A percentile compares a stretch with the other conserved stretches of the same genome.
Evolutionary conservation across 805 yeast species (phyloP).

Genomic region (Suhomyces prunicola): DNA sequence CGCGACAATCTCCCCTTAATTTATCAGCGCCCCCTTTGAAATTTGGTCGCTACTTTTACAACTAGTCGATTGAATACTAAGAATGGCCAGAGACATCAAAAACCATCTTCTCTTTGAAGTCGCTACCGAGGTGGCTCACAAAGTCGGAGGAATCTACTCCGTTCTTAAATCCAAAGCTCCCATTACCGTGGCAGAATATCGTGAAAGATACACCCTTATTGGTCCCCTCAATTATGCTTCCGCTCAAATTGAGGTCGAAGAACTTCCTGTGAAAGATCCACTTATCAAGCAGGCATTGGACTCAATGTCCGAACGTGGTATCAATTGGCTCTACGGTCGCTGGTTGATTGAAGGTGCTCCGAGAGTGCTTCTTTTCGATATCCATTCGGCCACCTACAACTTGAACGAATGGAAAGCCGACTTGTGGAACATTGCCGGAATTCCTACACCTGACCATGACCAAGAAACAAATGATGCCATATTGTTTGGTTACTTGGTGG

Average conservation of each 20-base stretch:
- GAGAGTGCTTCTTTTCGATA: conserved; percentile 82
- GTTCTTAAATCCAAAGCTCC: conserved; percentile 96
- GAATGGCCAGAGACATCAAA: conserved; percentile 78
- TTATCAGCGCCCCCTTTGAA: background rate
- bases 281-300: conserved; percentile 61
- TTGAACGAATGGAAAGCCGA: conserved; percentile 94
- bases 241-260: conserved; percentile 81
- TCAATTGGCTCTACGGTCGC: conserved; percentile 81
- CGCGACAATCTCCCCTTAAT: background rate
- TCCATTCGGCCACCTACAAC: conserved; percentile 63
- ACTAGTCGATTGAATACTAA: background rate
- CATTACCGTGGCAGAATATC: conserved; percentile 89
- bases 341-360: conserved; percentile 99
- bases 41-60: background rate
- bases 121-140: conserved; percentile 96
- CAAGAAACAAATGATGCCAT: conserved; percentile 89
- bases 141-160: conserved; percentile 97
- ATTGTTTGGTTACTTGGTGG: conserved; percentile 85
- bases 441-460: conserved; percentile 90
- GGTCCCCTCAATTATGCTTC: conserved; percentile 80
- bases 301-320: conserved; percentile 79
- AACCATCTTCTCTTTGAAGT: conserved; percentile 88
- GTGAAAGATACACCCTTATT: conserved; percentile 77
- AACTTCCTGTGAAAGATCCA: conserved; percentile 55
- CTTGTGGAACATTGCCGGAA: conserved; percentile 85